These are phyloP conservation scores for Lophiotrema nucula DNA, from an alignment of 495 filamentous ascomycete genomes.

Conservation along the genomic window DNA sequence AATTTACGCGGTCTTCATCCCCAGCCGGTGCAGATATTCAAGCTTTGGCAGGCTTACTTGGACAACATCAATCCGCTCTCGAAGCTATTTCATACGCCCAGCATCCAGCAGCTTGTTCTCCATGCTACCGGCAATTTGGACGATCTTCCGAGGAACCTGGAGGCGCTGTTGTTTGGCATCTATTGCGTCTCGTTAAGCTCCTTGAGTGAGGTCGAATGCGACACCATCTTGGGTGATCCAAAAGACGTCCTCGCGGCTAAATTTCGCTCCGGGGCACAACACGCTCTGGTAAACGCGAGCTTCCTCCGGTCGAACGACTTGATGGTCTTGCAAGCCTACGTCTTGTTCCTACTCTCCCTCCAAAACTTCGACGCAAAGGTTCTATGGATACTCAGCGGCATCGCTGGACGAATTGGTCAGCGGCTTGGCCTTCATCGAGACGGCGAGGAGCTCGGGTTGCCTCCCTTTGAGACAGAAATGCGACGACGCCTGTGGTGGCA, in stretches of 20 bases:
- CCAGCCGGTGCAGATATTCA: conserved; percentile 36
- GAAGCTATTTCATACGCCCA: conserved; percentile 70
- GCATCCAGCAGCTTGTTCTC: conserved; percentile 53
- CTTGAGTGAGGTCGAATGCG: conserved; percentile 51
- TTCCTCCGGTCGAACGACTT: conserved; percentile 55
- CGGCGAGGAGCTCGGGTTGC: conserved; percentile 25
- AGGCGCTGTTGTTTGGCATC: conserved; percentile 49
- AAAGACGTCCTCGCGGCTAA: conserved; percentile 45
- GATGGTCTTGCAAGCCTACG: conserved; percentile 53
- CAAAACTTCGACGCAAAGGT: conserved; percentile 53
- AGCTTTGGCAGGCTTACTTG: conserved; percentile 59
- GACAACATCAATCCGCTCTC: conserved; percentile 59
- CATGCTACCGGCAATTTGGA: conserved; percentile 43
- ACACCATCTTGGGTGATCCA: conserved; percentile 47
- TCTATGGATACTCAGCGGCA: conserved; percentile 45
- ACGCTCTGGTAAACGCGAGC: conserved; percentile 49
- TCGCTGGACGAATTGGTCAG: conserved; percentile 47
- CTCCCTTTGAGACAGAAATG: conserved; percentile 41
- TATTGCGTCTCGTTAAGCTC: conserved; percentile 53
- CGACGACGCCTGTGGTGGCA: conserved; percentile 43
- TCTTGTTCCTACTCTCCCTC: conserved; percentile 49
- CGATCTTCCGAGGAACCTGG: conserved; percentile 48
- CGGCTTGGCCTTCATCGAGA: conserved; percentile 46
- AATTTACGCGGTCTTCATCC: conserved; percentile 28
- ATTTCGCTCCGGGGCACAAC: conserved; percentile 49